A percentile compares a stretch with the other conserved stretches of the same genome.
Evolutionary conservation across 129 eudicot species (phyloP).

Genomic region (Escallonia herrerae): DNA sequence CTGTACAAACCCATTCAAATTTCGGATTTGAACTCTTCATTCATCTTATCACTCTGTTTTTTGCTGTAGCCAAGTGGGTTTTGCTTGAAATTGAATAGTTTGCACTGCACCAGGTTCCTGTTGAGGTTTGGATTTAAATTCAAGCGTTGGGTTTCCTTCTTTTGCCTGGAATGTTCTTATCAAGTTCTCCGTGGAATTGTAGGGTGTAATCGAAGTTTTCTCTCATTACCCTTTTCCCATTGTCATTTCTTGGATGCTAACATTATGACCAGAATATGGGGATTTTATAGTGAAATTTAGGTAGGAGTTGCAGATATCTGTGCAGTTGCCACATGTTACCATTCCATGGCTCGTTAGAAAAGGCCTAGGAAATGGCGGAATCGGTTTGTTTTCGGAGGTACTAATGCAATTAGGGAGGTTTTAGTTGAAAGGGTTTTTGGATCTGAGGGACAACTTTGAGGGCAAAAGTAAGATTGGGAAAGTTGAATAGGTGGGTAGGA

Average conservation of each 20-base stretch:
- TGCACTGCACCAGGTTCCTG: background rate
- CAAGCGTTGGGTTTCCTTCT: constrained; percentile 23
- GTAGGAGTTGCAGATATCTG: constrained; percentile 18
- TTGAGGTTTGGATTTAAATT: constrained; percentile 14
- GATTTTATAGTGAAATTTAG: constrained; percentile 20
- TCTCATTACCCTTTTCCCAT: too few relatives aligned
- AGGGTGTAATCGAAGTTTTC: background rate
- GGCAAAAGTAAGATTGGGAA: constrained; percentile 7
- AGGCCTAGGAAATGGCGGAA: background rate
- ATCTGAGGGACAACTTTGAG: constrained; percentile 17
- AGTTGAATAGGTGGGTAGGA: constrained; percentile 10
- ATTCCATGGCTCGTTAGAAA: background rate
- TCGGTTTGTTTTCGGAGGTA: background rate
- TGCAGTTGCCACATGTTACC: constrained; percentile 13
- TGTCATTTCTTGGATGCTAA: background rate
- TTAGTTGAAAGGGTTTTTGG: constrained; percentile 13
- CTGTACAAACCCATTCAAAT: background rate
- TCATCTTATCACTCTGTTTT: constrained; percentile 11
- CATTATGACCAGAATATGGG: constrained; percentile 1
- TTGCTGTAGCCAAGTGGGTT: constrained; percentile 11
- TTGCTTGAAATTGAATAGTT: constrained; percentile 3
- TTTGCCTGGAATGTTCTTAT: background rate
- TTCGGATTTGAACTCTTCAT: constrained; percentile 16
- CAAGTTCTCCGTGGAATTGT: background rate
- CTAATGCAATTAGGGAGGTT: constrained; percentile 5